phyloP scores from a whole-genome alignment of 371 early-diverging fungal genomes.

The Lichtheimia ornata region DNA sequence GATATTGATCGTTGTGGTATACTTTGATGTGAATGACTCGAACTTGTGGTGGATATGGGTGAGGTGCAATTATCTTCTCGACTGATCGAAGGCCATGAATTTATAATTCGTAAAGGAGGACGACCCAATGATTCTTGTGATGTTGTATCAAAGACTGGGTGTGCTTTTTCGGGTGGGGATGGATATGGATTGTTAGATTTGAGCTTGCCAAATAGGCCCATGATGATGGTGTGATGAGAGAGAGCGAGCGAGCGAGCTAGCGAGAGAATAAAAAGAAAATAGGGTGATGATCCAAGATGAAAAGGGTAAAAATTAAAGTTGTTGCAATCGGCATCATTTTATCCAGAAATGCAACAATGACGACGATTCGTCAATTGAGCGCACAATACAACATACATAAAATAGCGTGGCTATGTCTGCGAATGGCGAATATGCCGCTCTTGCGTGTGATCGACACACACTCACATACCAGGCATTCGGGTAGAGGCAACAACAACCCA shows the following conservation, averaged over 20 bases:
- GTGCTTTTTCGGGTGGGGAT: not conserved
- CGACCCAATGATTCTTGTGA: not conserved
- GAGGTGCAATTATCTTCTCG: not conserved
- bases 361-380: no score
- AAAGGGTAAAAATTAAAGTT: not conserved
- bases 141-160: not conserved
- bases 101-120: not conserved
- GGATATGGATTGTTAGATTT: not conserved
- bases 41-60: no score
- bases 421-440: not conserved
- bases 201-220: not conserved
- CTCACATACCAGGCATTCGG: no score
- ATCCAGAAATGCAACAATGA: no score
- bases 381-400: no score
- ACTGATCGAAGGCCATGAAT: not conserved
- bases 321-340: no score
- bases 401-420: not conserved
- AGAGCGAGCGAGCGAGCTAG: not conserved
- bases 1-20: slow-evolving; percentile 1
- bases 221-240: not conserved
- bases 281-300: not conserved
- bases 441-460: no score
- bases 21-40: not conserved
- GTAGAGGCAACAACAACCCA: no score
- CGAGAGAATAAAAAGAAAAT: not conserved